Evolutionary conservation across 1,284 basidiomycete genomes (phyloP), one percentile per base, ranked within the genome.

Genomic region (Malassezia psittaci): DNA sequence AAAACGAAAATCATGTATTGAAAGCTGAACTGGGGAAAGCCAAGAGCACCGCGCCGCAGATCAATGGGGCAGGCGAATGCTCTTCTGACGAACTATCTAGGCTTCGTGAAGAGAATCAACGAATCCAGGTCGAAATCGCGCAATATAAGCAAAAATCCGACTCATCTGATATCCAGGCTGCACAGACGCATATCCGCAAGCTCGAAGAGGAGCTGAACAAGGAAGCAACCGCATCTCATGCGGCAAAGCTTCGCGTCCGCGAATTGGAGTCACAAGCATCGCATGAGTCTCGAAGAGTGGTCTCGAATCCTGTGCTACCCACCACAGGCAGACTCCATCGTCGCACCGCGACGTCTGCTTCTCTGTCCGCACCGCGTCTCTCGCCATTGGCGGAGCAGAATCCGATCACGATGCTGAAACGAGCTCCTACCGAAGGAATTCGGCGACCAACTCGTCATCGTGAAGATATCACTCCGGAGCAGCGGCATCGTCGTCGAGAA

Each of bases 401-500:
- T 19, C 32, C 40, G 2, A 48, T 43, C n/a, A 18, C 42, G 15
- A 16, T 50, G 21, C 40, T 36, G 38, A 47, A 37, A n/a, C 54
- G 54, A 5, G 45, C 37, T 34, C 52, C 52, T 8, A 16, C 48
- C 10, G 45, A 48, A 11, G 41, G 35, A n/a, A n/a, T 34, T n/a
- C 21, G 38, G 39, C 19, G 21, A 39, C 48, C 35, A 19, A 21
- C 47, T 13, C 29, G 34, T 16, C 12, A n/a, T 15, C 38, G 51
- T 21, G 42, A 39, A 10, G 39, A 43, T 9, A 35, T 62, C 5
- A 45, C 60, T 8, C 37, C 57, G 2, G 48, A 21, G 15, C 60
- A 62, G 44, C 50, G 47, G 21, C 60, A 62, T 40, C 57, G 51
- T 1, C 49, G 60, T 15, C 36, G 47, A 12, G 52, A 52, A 32